Percentiles rank a stretch among this genome's conserved stretches.
These are phyloP conservation scores for Phascolomyces articulosus DNA, from an alignment of 371 early-diverging fungal genomes.

Conservation along the genomic window DNA sequence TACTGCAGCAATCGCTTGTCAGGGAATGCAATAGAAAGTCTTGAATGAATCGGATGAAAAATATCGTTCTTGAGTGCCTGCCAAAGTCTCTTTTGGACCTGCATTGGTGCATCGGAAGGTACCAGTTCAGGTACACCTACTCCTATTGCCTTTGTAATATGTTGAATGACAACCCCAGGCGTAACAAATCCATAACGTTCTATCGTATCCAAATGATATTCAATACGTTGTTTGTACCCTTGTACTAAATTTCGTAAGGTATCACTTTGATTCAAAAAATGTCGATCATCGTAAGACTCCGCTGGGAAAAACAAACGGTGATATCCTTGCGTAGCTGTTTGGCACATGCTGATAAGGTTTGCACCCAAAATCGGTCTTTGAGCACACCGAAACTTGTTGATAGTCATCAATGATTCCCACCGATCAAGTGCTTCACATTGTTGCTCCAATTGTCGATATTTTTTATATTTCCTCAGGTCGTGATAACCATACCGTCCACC, in stretches of 20 bases:
- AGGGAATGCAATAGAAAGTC: slow-evolving; percentile 79
- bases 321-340: slow-evolving; percentile 13
- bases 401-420: slow-evolving; percentile 38
- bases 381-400: slow-evolving; percentile 43
- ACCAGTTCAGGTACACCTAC: slow-evolving; percentile 12
- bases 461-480: slow-evolving; percentile 40
- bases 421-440: slow-evolving; percentile 20
- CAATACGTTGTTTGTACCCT: slow-evolving; percentile 52
- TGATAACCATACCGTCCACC: slow-evolving; percentile 31
- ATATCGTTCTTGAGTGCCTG: slow-evolving; percentile 37
- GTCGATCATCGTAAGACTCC: slow-evolving; percentile 24
- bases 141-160: too few species aligned
- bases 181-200: slow-evolving; percentile 74
- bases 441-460: slow-evolving; percentile 32
- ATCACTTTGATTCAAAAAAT: slow-evolving; percentile 29
- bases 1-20: slow-evolving; percentile 86
- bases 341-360: slow-evolving; percentile 32
- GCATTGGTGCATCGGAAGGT: slow-evolving; percentile 19
- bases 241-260: slow-evolving; percentile 32
- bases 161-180: slow-evolving; percentile 46
- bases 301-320: slow-evolving; percentile 13
- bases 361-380: slow-evolving; percentile 50
- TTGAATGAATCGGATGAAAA: slow-evolving; percentile 58
- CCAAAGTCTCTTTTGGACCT: slow-evolving; percentile 14
- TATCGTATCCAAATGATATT: slow-evolving; percentile 44